Percentiles rank a stretch among this genome's conserved stretches.
Conservation (phyloP, 164 flowering plant genomes). For the Cinnamomum micranthum region DNA sequence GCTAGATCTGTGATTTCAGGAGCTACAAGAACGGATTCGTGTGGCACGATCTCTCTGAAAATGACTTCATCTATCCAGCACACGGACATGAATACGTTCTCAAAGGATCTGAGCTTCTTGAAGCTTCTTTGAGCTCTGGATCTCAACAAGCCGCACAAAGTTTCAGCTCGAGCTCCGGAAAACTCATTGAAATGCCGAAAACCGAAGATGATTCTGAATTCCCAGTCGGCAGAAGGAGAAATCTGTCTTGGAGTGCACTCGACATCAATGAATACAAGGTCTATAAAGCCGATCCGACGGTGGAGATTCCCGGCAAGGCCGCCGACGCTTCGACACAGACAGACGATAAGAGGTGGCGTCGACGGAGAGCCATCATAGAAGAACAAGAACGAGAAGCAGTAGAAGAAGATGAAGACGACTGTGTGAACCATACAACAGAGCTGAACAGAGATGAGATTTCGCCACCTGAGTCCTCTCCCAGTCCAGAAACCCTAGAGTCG, state of each 20-base stretch:
- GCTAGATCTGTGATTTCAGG: conserved; percentile 31
- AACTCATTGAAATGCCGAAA: conserved; percentile 17
- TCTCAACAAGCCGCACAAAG: conserved; percentile 29
- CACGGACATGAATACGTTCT: conserved; percentile 89
- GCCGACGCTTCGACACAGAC: conserved; percentile 88
- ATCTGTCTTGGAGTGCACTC: conserved; percentile 79
- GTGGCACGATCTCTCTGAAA: conserved; percentile 83
- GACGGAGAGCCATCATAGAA: conserved; percentile 24
- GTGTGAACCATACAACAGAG: conserved; percentile 30
- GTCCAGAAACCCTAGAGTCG: conserved; percentile 72
- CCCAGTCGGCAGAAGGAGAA: conserved; percentile 43
- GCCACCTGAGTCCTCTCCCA: conserved; percentile 89
- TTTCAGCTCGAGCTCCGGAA: conserved; percentile 11
- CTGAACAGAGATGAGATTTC: conserved; percentile 73
- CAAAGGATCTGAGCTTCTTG: conserved; percentile 79
- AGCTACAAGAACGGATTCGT: conserved; percentile 88
- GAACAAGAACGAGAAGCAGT: conserved; percentile 16
- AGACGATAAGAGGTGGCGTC: conserved; percentile 49
- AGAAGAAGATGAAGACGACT: conserved; percentile 6
- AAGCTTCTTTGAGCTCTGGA: conserved; percentile 15
- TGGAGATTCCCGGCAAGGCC: conserved; percentile 28
- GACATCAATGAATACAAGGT: conserved; percentile 73
- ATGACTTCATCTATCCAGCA: conserved; percentile 75
- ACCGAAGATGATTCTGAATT: conserved; percentile 27
- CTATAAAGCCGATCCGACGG: conserved; percentile 41